Evolutionary conservation across 2,329 filamentous ascomycete genomes (phyloP).

Genomic region (Phialophora macrospora): DNA sequence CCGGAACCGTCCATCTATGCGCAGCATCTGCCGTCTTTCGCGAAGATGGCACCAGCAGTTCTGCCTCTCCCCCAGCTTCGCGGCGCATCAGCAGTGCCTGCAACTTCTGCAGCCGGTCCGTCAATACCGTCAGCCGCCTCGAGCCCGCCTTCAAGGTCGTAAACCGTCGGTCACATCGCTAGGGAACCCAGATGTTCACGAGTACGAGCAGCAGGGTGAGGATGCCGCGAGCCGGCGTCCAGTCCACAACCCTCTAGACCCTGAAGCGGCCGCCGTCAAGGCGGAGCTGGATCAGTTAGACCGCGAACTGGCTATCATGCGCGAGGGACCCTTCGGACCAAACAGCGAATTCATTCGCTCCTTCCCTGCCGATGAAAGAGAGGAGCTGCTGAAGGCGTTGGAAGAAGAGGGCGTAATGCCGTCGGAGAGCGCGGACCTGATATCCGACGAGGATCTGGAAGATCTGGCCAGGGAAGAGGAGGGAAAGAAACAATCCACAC

Average conservation of each 20-base stretch:
- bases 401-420: constrained; percentile 45
- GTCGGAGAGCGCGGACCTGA: constrained; percentile 45
- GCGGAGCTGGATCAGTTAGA: constrained; percentile 48
- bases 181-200: constrained; percentile 48
- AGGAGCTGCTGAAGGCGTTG: constrained; percentile 50
- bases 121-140: constrained; percentile 32
- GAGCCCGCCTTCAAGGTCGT: constrained; percentile 19
- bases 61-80: constrained; percentile 37
- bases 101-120: constrained; percentile 35
- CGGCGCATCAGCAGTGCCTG: constrained; percentile 36
- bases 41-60: constrained; percentile 41
- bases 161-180: constrained; percentile 16
- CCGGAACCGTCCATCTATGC: constrained; percentile 30
- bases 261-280: constrained; percentile 47
- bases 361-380: constrained; percentile 49
- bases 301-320: constrained; percentile 47
- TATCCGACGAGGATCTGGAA: constrained; percentile 50
- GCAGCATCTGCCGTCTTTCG: constrained; percentile 38
- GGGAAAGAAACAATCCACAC: constrained; percentile 19
- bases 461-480: constrained; percentile 40
- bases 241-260: constrained; percentile 47
- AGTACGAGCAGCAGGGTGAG: constrained; percentile 50
- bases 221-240: constrained; percentile 46
- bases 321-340: constrained; percentile 51
- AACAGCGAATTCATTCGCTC: constrained; percentile 52